Conservation (phyloP, 805 yeast species). For the Saturnispora zaruensis region DNA sequence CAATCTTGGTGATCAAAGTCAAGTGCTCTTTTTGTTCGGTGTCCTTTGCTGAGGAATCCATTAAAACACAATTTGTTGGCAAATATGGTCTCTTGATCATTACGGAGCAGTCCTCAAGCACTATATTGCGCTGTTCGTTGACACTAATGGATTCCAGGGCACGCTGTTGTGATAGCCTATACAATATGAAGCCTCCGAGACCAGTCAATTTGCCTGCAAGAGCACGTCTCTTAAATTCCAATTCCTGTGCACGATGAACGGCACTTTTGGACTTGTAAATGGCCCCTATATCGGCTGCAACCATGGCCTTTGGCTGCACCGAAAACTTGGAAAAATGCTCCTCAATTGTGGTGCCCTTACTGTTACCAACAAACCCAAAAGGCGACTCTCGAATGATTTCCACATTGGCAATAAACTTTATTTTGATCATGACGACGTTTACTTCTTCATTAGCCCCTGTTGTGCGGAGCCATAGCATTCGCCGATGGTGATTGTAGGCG, state of each 20-base stretch:
- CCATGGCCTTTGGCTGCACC: background rate
- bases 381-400: conserved; percentile 3
- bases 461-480: conserved; percentile 1
- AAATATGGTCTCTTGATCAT: conserved; percentile 1
- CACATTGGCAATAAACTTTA: background rate
- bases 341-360: background rate
- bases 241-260: background rate
- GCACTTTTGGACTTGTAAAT: conserved; percentile 1
- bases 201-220: conserved; percentile 1
- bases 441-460: background rate
- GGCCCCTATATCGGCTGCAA: background rate
- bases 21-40: conserved; percentile 22
- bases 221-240: conserved; percentile 1
- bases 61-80: background rate
- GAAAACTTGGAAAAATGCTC: conserved; percentile 2
- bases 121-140: background rate
- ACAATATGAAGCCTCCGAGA: conserved; percentile 2
- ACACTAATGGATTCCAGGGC: background rate
- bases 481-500: conserved; percentile 5
- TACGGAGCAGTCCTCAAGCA: background rate
- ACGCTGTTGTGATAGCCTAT: background rate
- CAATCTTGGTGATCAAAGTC: conserved; percentile 36
- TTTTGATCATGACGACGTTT: background rate
- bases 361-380: background rate
- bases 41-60: background rate